phyloP scores from a whole-genome alignment of 1,284 basidiomycete species.

The Moniliophthora roreri region DNA sequence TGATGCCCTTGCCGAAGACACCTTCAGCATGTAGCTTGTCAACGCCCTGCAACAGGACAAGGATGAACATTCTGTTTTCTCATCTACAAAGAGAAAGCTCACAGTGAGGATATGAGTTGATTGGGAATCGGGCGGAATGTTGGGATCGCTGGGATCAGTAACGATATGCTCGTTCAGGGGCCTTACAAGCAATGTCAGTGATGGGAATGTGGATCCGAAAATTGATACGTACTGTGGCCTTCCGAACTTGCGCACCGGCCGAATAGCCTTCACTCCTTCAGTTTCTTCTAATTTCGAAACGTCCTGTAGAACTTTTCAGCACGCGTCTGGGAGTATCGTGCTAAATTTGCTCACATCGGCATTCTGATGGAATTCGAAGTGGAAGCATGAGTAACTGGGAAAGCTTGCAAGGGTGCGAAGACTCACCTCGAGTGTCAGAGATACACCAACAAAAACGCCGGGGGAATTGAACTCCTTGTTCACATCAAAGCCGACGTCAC shows the following conservation, averaged over 20 bases:
- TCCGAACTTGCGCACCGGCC: conserved; percentile 33
- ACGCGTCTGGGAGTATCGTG: not conserved
- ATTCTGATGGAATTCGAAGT: conserved; percentile 17
- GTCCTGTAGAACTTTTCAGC: conserved; percentile 24
- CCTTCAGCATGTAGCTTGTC: conserved; percentile 44
- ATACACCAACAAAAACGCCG: conserved; percentile 41
- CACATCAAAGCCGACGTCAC: conserved; percentile 31
- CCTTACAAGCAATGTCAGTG: conserved; percentile 6
- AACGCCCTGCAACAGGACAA: conserved; percentile 36
- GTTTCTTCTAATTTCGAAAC: conserved; percentile 27
- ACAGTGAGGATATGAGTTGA: conserved; percentile 42
- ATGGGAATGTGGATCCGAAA: no score
- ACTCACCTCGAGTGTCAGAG: conserved; percentile 33
- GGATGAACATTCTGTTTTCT: no score
- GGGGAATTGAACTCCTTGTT: conserved; percentile 37
- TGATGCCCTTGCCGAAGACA: conserved; percentile 41
- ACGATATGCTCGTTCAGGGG: conserved; percentile 32
- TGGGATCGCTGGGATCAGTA: conserved; percentile 35
- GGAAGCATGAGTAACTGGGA: not conserved
- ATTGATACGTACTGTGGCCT: conserved; percentile 27
- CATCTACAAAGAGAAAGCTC: conserved; percentile 16
- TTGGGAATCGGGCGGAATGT: conserved; percentile 32
- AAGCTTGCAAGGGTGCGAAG: not conserved
- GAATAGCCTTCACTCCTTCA: conserved; percentile 39
- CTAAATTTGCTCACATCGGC: conserved; percentile 18